A percentile compares a stretch with the other conserved stretches of the same genome.
These are phyloP conservation scores for Verticillium klebahnii DNA, from an alignment of 2,329 filamentous ascomycete species.

Conservation along the genomic window DNA sequence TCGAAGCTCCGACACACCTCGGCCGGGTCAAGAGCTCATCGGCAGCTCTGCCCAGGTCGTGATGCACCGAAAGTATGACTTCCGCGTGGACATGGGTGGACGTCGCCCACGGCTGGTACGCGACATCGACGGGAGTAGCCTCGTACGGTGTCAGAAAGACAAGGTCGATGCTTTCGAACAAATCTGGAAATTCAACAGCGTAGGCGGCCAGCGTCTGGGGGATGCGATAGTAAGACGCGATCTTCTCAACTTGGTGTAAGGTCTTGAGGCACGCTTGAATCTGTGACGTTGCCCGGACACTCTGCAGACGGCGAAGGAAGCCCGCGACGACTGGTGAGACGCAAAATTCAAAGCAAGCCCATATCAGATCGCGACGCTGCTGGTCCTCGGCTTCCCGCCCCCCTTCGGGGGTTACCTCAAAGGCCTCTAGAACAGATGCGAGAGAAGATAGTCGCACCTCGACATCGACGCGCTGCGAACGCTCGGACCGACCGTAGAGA, in stretches of 20 bases:
- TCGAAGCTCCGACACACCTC: constrained; percentile 13
- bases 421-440: constrained; percentile 5
- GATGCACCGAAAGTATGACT: constrained; percentile 10
- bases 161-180: constrained; percentile 6
- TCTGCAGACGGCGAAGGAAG: constrained; percentile 8
- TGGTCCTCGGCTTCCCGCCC: not conserved
- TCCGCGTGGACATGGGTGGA: constrained; percentile 13
- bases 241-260: constrained; percentile 12
- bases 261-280: constrained; percentile 13
- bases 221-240: constrained; percentile 12
- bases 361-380: constrained; percentile 5
- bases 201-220: constrained; percentile 3
- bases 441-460: constrained; percentile 5
- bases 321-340: constrained; percentile 2
- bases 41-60: constrained; percentile 6
- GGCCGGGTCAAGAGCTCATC: not conserved
- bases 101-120: constrained; percentile 12
- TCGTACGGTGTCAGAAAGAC: constrained; percentile 11
- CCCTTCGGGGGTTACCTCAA: constrained; percentile 1
- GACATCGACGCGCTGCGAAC: constrained; percentile 2
- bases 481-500: constrained; percentile 9
- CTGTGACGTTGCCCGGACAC: constrained; percentile 8
- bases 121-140: constrained; percentile 7
- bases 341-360: constrained; percentile 8
- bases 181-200: constrained; percentile 2